Base-by-base conservation (phyloP, 176 grass and related monocot species). In the Oryza longistaminata region DNA sequence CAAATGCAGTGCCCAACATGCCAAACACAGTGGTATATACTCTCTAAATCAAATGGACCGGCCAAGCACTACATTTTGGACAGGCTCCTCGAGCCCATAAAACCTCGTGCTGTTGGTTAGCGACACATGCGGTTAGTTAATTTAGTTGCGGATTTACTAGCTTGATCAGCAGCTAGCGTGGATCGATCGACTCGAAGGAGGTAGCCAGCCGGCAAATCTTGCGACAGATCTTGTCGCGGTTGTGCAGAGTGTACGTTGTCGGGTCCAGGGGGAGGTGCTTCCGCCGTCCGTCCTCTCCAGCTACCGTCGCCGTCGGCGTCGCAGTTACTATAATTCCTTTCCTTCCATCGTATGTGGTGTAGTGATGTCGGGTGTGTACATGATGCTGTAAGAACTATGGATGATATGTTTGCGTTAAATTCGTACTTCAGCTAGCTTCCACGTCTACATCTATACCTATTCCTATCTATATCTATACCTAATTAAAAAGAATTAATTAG, bases 11-110 rank as follows among this genome's bases (percentile, higher is more conserved):
- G 35, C 35, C 5, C 35, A 37, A 37, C 35, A 37, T 37, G 35
- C 35, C 35, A 37, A 37, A 7, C 35, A 37, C 35, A 37, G 35
- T 6, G 35, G 35, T 37, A 37, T 37, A 37, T 37, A 6, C 35
- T 37, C 11, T 49, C 15, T 31, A 29, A 15, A 53, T 17, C 37
- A 65, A 64, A 64, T 83, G 53, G 39, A 74, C 70, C 81, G 81
- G 46, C 70, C 53, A 83, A 26, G 22, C 39, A 22, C 64, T 31
- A 34, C 73, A 64, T 46, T 74, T 3, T 29, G 31, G 70, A 48
- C 81, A 83, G 22, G 39, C 10, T 4, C 16, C 50, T 82, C 69
- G 69, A 82, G 81, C 53, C 70, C 70, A 45, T 46, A 83, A 73
- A 31, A 49, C 46, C 24, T 22, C 55, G 10, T 46, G 53, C 2